Evolutionary conservation across 352 stramenopile genomes (phyloP), one percentile per base, ranked within the genome.

Genomic region (Lagenidium sp.): DNA sequence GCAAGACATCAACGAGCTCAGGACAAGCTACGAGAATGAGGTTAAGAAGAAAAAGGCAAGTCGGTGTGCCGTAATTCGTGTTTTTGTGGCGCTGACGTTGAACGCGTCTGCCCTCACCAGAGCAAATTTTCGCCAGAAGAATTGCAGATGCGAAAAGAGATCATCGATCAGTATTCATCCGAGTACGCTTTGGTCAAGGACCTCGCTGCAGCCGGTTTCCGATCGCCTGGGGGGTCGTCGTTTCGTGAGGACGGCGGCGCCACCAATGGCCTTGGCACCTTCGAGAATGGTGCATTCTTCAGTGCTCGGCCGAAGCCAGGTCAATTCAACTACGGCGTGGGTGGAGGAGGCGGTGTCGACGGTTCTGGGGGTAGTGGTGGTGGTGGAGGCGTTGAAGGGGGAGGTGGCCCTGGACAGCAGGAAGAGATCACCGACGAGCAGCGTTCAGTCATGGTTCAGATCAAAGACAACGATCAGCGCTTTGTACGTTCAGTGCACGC

Each of bases 131-230:
- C 63, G 19, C 69, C 67, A 0, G 72, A 85, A 48, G 77, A 93
- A 43, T 40, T 90, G 19, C 57, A 76, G 37, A 90, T 88, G 24
- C 65, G 80, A 20, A 85, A 82, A 50, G 80, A 92, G 30, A 79
- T 88, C 23, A 54, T 92, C 10, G 65, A 77, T 11, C 80, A 92
- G 50, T 92, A 92, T 50, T 68, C 60, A 38, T 73, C 75, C 37
- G 80, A 92, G 57, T 85, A 73, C 42, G 68, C 67, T 48, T 63
- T 82, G 28, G 69, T 88, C 56, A 87, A 88, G 52, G 80, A 93
- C 28, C 61, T 90, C 24, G 73, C 77, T 15, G 57, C 64, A 4
- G 59, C 73, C 3, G 68, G 65, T 24, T 81, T 83, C 30, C 75
- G 75, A 16, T 72, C 68, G 29, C 68, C 73, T 28, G 53, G 55